phyloP scores from a whole-genome alignment of 768 basidiomycete species.

The Amanita fuliginea region DNA sequence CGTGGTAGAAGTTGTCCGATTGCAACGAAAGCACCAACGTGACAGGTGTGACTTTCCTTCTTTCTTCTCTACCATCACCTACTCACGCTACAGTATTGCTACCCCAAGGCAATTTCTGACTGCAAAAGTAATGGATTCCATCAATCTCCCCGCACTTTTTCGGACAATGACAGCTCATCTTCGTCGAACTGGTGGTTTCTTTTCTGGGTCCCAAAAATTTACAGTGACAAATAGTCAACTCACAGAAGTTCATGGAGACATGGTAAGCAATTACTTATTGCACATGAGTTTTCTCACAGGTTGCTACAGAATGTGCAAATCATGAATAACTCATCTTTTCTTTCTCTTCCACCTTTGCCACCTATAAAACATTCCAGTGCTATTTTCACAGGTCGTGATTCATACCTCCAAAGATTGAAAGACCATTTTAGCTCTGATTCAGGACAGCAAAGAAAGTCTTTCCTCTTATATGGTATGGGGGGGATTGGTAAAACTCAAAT shows the following conservation, averaged over 20 bases:
- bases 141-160: neutral
- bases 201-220: neutral
- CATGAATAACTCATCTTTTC: neutral
- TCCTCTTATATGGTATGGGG: conserved; percentile 12
- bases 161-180: neutral
- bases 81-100: neutral
- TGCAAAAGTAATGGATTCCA: neutral
- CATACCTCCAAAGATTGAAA: conserved; percentile 7
- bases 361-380: neutral
- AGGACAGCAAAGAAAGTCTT: conserved; percentile 2
- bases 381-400: conserved; percentile 4
- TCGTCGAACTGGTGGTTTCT: neutral
- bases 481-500: conserved; percentile 10
- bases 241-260: neutral
- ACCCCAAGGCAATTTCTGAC: neutral
- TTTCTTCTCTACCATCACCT: neutral
- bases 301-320: neutral
- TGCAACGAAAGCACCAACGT: too few relatives aligned
- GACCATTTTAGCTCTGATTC: conserved; percentile 5
- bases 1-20: too few relatives aligned
- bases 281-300: neutral
- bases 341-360: neutral
- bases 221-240: neutral
- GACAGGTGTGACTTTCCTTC: neutral
- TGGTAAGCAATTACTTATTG: neutral